These are phyloP conservation scores for Termitomyces sp. DNA, from an alignment of 768 basidiomycete genomes.

Conservation along the genomic window DNA sequence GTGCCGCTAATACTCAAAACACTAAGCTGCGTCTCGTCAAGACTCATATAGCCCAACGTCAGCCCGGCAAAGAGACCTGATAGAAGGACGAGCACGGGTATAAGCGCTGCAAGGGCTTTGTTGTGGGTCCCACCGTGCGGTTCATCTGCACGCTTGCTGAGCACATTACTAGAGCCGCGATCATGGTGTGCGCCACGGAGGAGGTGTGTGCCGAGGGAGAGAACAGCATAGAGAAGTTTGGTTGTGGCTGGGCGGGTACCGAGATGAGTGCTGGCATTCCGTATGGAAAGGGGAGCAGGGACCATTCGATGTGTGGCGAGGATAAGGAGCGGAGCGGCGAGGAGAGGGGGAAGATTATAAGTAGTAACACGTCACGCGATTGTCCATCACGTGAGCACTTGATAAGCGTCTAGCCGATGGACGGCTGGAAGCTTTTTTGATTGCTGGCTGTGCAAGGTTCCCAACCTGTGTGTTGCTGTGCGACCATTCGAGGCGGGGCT, in stretches of 20 bases:
- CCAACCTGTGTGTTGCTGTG: background rate
- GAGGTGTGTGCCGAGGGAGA: conserved; percentile 36
- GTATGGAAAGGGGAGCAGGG: conserved; percentile 30
- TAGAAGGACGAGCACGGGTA: conserved; percentile 76
- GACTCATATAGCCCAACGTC: conserved; percentile 88
- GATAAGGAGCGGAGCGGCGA: background rate
- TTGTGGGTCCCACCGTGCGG: conserved; percentile 11
- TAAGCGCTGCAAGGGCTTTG: conserved; percentile 50
- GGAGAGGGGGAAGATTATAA: background rate
- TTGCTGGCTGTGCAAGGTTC: background rate
- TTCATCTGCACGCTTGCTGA: background rate
- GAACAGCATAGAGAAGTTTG: conserved; percentile 37
- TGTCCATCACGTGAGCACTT: background rate
- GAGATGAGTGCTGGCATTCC: conserved; percentile 23
- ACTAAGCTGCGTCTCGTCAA: conserved; percentile 89
- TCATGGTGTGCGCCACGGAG: conserved; percentile 21
- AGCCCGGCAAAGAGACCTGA: conserved; percentile 90
- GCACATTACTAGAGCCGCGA: background rate
- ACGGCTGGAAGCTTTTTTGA: too few relatives aligned
- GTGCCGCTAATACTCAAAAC: conserved; percentile 84
- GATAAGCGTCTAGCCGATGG: background rate
- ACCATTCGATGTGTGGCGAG: conserved; percentile 31
- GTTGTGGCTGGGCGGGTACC: conserved; percentile 10
- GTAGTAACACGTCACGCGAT: background rate
- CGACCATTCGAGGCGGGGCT: background rate